Evolutionary conservation across 2,329 filamentous ascomycete species (phyloP), one percentile per base, ranked within the genome.

Genomic region (Phialemonium atrogriseum): DNA sequence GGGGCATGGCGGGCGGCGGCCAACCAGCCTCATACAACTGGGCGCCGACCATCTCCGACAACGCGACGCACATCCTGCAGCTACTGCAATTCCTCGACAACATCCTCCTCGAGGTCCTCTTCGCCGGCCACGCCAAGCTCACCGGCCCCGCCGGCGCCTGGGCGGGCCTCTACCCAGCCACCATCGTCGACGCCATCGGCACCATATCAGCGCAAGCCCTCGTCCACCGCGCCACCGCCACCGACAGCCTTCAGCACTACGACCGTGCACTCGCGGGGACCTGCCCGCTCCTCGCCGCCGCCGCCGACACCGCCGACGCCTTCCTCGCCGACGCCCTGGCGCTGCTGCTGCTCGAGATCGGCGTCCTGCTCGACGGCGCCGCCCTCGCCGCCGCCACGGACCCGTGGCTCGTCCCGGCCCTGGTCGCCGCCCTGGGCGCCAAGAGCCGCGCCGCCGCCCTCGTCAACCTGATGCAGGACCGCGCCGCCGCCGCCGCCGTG

Each of bases 381-480:
- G 40, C 43, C n/a, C 32, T 35, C 7, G 33, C 53, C 10, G 50
- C 52, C 9, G 16, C 29, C 8, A 41, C 45, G 2, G 56, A 60
- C 40, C 40, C 50, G 1, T 61, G 56, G 52, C 30, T 57, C 0
- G 43, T 55, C 4, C 48, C 53, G 2, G 41, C 46, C 1, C 45
- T 60, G 3, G 46, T 48, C 3, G 49, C 55, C 1, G 46, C 49
- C 10, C 38, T 58, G 11, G 56, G 56, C 20, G 41, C 55, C 8
- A 54, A 57, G 42, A 34, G 47, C 1, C 49, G 58, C 34, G 55
- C 54, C 46, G 43, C 44, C 0, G 58, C 49, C 29, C 46, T 60
- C 15, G 34, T 59, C 26, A 58, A 59, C 43, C 47, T 61, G 47
- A 61, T 61, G 55, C 55, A 58, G 41, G 46, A 47, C 33, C 54